Base-by-base conservation (phyloP, 2,329 filamentous ascomycete genomes). In the Fusarium papillatum region DNA sequence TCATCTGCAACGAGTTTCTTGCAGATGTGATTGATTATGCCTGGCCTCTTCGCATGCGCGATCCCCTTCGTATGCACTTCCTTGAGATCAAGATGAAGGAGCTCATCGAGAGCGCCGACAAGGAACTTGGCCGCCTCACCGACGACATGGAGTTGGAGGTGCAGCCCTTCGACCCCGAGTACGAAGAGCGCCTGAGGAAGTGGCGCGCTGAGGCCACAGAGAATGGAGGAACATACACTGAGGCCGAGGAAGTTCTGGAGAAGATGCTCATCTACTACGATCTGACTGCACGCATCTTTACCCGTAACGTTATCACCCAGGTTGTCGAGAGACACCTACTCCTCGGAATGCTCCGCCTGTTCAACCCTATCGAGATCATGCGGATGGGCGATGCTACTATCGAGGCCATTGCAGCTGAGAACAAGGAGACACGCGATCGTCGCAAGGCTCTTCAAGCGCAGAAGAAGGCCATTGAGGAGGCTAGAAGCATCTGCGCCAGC, bases 201-300 rank as follows among this genome's bases (percentile, higher is more conserved):
- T 89, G 88, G 88, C 86, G 88, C 8, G 81, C 82, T 0, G 81
- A 85, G 9, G 80, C 83, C 1, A 85, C 84, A 0, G 81, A 85
- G 71, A 84, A 88, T 9, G 87, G 86, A 1, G 86, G 84, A 31
- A 84, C 83, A 0, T 89, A 88, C 75, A 86, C 85, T 3, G 87
- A 89, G 69, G 88, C 88, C 0, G 87, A 89, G 70, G 88, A 89
- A 78, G 87, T 89, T 0, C 76, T 89, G 31, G 88, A 89, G 79
- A 89, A 89, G 83, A 89, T 89, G 88, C 82, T 89, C 64, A 89
- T 89, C 72, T 89, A 88, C 82, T 89, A 89, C 72, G 87, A 89
- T 46, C 84, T 89, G 11, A 88, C 87, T 3, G 86, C 87, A 9
- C 87, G 88, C 78, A 87, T 86, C 61, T 89, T 89, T 70, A 88